phyloP scores from a whole-genome alignment of 2,329 filamentous ascomycete species.

The Colletotrichum sp. region DNA sequence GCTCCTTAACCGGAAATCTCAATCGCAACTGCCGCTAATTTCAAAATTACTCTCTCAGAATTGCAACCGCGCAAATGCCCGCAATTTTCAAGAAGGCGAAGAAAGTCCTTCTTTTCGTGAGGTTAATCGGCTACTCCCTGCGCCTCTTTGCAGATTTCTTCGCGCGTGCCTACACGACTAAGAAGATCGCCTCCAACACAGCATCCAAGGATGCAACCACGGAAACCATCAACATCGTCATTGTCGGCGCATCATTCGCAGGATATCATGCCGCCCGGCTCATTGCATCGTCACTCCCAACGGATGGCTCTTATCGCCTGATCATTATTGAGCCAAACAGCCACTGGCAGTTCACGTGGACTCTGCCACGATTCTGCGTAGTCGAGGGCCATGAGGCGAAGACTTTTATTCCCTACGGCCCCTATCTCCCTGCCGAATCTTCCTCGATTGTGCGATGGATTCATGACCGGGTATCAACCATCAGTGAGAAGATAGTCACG shows the following conservation, averaged over 20 bases:
- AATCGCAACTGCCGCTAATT: background rate
- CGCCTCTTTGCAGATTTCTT: background rate
- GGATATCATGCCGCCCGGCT: constrained; percentile 54
- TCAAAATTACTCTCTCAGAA: background rate
- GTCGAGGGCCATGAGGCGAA: constrained; percentile 60
- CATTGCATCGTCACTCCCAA: constrained; percentile 53
- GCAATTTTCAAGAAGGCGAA: constrained; percentile 26
- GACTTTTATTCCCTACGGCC: constrained; percentile 64
- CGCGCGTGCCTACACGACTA: constrained; percentile 16
- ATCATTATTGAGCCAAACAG: constrained; percentile 64
- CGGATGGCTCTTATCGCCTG: constrained; percentile 50
- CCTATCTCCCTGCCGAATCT: constrained; percentile 38
- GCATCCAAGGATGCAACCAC: constrained; percentile 12
- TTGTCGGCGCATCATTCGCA: constrained; percentile 64
- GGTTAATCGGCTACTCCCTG: constrained; percentile 30
- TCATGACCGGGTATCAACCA: constrained; percentile 41
- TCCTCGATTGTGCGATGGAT: constrained; percentile 43
- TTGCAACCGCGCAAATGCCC: background rate
- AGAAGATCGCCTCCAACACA: constrained; percentile 3
- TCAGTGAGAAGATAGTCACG: constrained; percentile 41
- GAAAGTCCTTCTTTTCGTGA: constrained; percentile 33
- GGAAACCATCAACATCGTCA: constrained; percentile 51
- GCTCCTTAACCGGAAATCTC: background rate
- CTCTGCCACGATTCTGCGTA: constrained; percentile 63
- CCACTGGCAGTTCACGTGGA: constrained; percentile 67